These are phyloP conservation scores for Neodidymelliopsis sp. DNA, from an alignment of 2,329 filamentous ascomycete genomes.

Conservation along the genomic window DNA sequence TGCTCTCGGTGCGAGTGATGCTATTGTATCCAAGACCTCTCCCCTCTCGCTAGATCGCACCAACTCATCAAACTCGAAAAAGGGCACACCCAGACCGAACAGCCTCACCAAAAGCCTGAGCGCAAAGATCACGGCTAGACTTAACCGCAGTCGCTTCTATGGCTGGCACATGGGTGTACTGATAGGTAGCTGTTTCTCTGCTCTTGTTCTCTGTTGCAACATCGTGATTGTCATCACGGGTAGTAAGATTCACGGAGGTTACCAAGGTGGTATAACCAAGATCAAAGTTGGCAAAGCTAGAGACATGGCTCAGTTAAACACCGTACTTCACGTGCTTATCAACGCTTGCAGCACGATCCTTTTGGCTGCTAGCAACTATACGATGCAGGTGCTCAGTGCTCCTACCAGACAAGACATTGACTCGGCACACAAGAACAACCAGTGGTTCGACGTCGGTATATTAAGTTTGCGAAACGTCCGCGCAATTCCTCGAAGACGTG, in stretches of 20 bases:
- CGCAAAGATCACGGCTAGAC: background rate
- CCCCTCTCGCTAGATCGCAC: no score
- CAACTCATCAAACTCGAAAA: no score
- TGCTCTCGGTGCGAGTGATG: no score
- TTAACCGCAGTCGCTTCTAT: conserved; percentile 19
- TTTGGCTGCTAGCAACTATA: conserved; percentile 32
- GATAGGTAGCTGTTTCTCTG: conserved; percentile 20
- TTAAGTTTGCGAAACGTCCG: conserved; percentile 51
- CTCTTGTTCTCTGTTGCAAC: conserved; percentile 24
- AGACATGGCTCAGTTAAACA: conserved; percentile 14
- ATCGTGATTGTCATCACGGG: conserved; percentile 12
- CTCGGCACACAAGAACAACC: conserved; percentile 30
- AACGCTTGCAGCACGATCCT: conserved; percentile 53
- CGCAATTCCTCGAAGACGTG: conserved; percentile 9
- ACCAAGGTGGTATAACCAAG: conserved; percentile 3
- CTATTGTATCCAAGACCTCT: no score
- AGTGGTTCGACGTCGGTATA: conserved; percentile 53
- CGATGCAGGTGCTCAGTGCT: conserved; percentile 36
- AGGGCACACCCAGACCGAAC: no score
- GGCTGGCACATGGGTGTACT: conserved; percentile 34
- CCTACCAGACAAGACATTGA: conserved; percentile 33
- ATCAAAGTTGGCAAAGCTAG: background rate
- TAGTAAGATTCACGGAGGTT: background rate
- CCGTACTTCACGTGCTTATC: conserved; percentile 55
- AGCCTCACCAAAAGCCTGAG: background rate